Base-by-base conservation (phyloP, 2,329 filamentous ascomycete species). In the Thyridium curvatum region DNA sequence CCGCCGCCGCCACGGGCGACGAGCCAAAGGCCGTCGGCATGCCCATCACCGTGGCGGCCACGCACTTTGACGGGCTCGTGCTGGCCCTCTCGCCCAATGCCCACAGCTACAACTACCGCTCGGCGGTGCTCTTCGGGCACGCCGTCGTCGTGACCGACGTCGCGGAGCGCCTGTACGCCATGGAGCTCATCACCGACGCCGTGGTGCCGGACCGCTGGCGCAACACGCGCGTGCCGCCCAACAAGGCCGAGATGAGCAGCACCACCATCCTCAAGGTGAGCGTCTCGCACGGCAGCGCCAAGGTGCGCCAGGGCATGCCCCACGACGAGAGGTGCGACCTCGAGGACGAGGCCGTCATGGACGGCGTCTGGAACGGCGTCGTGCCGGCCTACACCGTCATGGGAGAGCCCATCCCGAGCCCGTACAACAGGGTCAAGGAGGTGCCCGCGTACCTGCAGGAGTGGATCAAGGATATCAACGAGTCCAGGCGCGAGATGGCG, bases 41-140 rank as follows among this genome's bases (percentile, higher is more conserved):
- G 15, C 84, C 87, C 2, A 64, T 94, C 32, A 84, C 78, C 52
- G 69, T 93, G 28, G 74, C 82, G 16, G 84, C 84, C 2, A 85
- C 79, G 34, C 79, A 84, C 54, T 64, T 94, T 30, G 86, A 94
- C 62, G 88, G 87, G 30, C 68, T 93, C 38, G 80, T 94, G 8
- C 76, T 94, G 26, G 76, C 84, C 15, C 72, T 94, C 12, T 88
- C 87, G 0, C 84, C 87, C 12, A 85, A 86, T 65, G 77, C 76
- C 42, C 86, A 94, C 67, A 86, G 77, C 64, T 90, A 87, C 68
- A 91, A 94, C 68, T 94, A 93, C 65, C 85, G 86, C 45, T 87
- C 82, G 30, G 85, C 84, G 10, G 68, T 88, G 8, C 69, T 93
- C 12, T 88, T 91, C 53, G 89, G 88, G 1, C 76, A 81, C 55